Conservation (phyloP, 1,139 yeast genomes). For the Chernovozyma sophiae-reginae region DNA sequence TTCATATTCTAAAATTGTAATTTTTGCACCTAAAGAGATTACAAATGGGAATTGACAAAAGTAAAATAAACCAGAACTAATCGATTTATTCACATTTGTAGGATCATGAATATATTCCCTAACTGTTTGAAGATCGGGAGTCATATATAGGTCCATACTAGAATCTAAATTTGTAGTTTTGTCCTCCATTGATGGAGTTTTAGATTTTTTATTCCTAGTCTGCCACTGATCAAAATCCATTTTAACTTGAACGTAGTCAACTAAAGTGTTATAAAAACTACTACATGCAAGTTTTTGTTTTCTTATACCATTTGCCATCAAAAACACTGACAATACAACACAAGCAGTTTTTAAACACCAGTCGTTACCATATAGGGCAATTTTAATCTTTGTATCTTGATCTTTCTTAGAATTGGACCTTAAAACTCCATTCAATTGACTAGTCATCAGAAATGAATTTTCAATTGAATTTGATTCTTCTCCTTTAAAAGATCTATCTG, state of each 20-base stretch:
- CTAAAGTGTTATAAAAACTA: conserved; percentile 72
- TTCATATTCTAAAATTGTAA: conserved; percentile 75
- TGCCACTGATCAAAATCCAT: conserved; percentile 89
- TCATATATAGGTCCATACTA: not conserved
- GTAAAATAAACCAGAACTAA: conserved; percentile 32
- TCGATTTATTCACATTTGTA: conserved; percentile 1
- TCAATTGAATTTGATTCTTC: conserved; percentile 9
- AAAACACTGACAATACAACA: conserved; percentile 50
- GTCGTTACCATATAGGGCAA: conserved; percentile 67
- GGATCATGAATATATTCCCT: conserved; percentile 47
- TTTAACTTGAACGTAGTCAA: conserved; percentile 72
- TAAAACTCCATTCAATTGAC: not conserved
- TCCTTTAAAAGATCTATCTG: conserved; percentile 13
- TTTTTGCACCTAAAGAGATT: conserved; percentile 77
- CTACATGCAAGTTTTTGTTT: conserved; percentile 40
- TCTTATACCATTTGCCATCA: conserved; percentile 47
- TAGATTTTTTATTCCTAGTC: conserved; percentile 18
- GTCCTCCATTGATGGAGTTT: not conserved
- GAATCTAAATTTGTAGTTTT: conserved; percentile 8
- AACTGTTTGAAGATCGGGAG: conserved; percentile 34
- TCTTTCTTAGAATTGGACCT: conserved; percentile 11
- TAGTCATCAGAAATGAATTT: conserved; percentile 2
- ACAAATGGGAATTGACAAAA: conserved; percentile 85
- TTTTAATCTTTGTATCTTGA: conserved; percentile 43
- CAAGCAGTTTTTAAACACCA: conserved; percentile 79